These are phyloP conservation scores for Geranium incanum DNA, from an alignment of 441 rosid genomes.

Conservation along the genomic window DNA sequence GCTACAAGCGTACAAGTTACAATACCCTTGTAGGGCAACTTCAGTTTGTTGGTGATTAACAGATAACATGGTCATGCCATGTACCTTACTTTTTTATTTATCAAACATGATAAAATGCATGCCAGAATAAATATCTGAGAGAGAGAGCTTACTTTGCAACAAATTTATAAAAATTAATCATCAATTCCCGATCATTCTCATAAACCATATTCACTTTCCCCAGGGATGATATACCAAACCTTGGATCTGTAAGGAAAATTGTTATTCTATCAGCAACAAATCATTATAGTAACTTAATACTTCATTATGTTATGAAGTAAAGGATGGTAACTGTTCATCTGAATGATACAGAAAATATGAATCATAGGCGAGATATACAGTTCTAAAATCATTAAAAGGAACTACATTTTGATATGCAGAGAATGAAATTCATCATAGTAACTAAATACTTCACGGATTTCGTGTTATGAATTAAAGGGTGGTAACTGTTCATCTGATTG, in stretches of 20 bases:
- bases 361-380: neutral
- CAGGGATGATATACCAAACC: constrained; percentile 67
- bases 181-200: constrained; percentile 69
- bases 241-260: constrained; percentile 44
- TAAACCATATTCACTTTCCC: constrained; percentile 54
- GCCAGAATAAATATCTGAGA: neutral
- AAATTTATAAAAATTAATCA: constrained; percentile 64
- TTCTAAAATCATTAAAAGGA: neutral
- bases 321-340: neutral
- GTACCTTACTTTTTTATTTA: no score
- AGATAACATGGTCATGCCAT: neutral
- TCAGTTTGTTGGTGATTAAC: no score
- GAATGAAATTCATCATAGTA: neutral
- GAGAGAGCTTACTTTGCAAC: constrained; percentile 48
- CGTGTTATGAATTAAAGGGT: neutral
- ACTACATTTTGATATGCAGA: neutral
- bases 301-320: neutral
- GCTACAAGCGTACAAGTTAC: no score
- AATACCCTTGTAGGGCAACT: no score
- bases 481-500: neutral
- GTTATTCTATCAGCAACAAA: neutral
- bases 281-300: neutral
- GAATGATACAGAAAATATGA: neutral
- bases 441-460: neutral
- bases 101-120: no score